Base-by-base conservation (phyloP, 305 asterid genomes). In the Lippia alba region DNA sequence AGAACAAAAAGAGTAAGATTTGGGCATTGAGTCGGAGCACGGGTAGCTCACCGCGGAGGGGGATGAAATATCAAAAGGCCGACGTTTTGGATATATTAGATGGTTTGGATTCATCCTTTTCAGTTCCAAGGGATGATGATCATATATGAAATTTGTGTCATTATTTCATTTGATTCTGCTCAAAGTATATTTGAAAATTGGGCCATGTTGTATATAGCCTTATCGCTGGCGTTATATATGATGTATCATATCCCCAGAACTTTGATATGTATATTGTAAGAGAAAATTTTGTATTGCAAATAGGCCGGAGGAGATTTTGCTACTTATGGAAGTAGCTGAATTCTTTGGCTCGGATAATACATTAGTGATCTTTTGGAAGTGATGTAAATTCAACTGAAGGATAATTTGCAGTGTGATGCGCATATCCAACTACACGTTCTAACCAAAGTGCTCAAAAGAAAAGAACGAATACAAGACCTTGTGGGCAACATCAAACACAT, bases 81-180 rank as follows among this genome's bases (percentile, higher is more conserved):
- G 86, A 86, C 51, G 92, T 82, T 67, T 80, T 95, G 85, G 98
- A 95, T 81, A 78, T 86, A 61, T 81, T 95, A 78, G 98, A 95
- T 56, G 97, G 98, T 49, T 82, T 95, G 74, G 94, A 86, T 80
- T 76, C 94, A 12, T 67, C 88, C 51, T 85, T 90, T 78, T 79
- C 76, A 33, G 76, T 72, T 71, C 64, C 79, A 24, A 76, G 76
- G 61, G 64, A 62, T 56, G 64, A 62, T 56, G 76, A 62, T 55
- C 6, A 80, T 68, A 73, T 80, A 75, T 75, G 80, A 71, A 46
- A 16, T 3, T 55, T 45, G 24, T 54, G 45, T 61, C 64, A 71
- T 80, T 81, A 83, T 76, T 84, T 78, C 67, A 71, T 79, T 81
- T 73, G 62, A 69, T 78, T 73, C 48, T 56, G 59, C 63, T 69